These are phyloP conservation scores for Phytophthora lateralis DNA, from an alignment of 352 stramenopile genomes.

Conservation along the genomic window DNA sequence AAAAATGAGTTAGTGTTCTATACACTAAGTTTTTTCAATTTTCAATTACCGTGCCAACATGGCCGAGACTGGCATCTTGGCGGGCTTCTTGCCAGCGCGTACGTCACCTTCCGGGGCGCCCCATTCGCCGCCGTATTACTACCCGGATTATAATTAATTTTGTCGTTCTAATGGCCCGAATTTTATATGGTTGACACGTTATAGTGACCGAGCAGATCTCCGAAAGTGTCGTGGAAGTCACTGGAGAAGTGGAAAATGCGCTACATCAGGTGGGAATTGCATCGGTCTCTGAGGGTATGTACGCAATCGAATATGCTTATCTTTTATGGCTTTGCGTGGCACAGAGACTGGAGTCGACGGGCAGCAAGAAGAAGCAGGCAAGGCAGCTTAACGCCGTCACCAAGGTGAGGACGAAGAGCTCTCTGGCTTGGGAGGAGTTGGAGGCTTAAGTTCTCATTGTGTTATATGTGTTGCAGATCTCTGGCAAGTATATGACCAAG, in stretches of 20 bases:
- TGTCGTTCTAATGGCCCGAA: neutral
- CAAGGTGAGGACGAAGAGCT: slow-evolving; percentile 44
- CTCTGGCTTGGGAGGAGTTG: neutral
- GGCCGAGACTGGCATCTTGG: slow-evolving; percentile 46
- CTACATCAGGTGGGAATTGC: slow-evolving; percentile 56
- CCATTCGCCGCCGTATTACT: neutral
- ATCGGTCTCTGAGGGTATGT: neutral
- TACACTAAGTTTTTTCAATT: slow-evolving; percentile 25
- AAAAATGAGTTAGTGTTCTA: slow-evolving; percentile 4
- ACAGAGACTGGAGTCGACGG: slow-evolving; percentile 49
- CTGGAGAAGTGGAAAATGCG: slow-evolving; percentile 68
- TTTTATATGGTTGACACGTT: neutral
- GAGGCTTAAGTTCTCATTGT: slow-evolving; percentile 3
- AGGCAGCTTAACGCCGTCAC: slow-evolving; percentile 62
- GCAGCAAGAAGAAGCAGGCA: slow-evolving; percentile 67
- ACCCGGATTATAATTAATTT: neutral
- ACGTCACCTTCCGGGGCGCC: slow-evolving; percentile 15
- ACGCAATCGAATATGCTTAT: neutral
- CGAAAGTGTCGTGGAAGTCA: slow-evolving; percentile 59
- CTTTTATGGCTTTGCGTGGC: neutral
- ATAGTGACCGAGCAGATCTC: slow-evolving; percentile 51
- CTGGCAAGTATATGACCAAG: slow-evolving; percentile 63
- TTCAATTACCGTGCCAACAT: slow-evolving; percentile 14
- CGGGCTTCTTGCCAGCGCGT: slow-evolving; percentile 62
- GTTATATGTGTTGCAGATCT: slow-evolving; percentile 38